A percentile compares a stretch with the other conserved stretches of the same genome.
Conservation (phyloP, 768 basidiomycete species). For the Amanita brunnescens region DNA sequence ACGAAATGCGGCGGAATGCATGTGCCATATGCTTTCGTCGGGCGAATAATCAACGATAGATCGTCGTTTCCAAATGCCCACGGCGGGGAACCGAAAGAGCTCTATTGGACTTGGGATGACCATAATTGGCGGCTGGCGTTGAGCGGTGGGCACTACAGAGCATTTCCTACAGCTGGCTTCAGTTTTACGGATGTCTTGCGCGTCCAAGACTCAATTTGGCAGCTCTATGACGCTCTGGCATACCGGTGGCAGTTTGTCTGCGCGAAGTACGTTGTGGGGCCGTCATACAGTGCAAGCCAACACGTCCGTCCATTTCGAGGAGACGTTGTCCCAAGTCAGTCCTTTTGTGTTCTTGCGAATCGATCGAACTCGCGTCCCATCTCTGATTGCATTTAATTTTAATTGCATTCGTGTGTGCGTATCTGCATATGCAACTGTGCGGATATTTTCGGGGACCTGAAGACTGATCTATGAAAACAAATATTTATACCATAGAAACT, state of each 20-base stretch:
- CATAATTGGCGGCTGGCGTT: no score
- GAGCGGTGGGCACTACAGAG: no score
- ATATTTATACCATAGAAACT: no score
- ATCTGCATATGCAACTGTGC: no score
- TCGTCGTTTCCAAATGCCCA: not conserved
- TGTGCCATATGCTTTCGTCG: not conserved
- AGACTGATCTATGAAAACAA: no score
- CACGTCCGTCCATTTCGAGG: no score
- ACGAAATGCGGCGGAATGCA: not conserved
- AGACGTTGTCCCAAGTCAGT: not conserved
- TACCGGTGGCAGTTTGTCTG: not conserved
- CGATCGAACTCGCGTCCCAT: no score
- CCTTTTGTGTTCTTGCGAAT: no score
- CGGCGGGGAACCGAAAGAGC: not conserved
- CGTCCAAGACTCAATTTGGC: not conserved
- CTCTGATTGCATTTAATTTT: no score
- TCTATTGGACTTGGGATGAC: not conserved
- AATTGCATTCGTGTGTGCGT: no score
- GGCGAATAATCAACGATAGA: not conserved
- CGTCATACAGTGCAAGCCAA: not conserved
- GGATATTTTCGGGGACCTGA: no score
- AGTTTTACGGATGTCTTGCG: not conserved
- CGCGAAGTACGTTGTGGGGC: not conserved
- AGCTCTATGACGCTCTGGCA: not conserved
- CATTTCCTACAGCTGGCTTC: not conserved